Conservation (phyloP, 139 green algal species). For the Picochlorum sp. region DNA sequence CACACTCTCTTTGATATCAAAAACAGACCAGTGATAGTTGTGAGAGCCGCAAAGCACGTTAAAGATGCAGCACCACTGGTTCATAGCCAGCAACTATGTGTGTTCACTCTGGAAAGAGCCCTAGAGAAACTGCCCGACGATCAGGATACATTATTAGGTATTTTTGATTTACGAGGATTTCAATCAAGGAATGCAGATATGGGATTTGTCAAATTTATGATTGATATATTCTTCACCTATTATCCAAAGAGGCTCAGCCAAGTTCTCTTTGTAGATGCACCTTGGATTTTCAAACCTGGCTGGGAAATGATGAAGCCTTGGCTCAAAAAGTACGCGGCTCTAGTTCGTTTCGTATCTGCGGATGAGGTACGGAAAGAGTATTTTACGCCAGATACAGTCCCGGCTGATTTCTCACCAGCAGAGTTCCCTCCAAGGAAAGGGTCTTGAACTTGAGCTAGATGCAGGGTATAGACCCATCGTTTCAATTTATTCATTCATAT, state of each 20-base stretch:
- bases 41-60: conserved; percentile 44
- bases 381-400: conserved; percentile 56
- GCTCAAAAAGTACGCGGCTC: conserved; percentile 61
- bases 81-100: conserved; percentile 60
- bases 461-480: too few relatives aligned
- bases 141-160: conserved; percentile 72
- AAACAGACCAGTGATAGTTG: conserved; percentile 74
- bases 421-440: conserved; percentile 2
- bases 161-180: conserved; percentile 89
- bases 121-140: conserved; percentile 30
- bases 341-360: conserved; percentile 61
- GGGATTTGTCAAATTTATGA: conserved; percentile 78
- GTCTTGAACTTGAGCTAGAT: too few relatives aligned
- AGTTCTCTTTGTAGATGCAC: conserved; percentile 87
- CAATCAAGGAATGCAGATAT: conserved; percentile 71
- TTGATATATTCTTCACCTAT: conserved; percentile 91
- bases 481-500: too few relatives aligned
- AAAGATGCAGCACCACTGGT: conserved; percentile 39
- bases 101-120: conserved; percentile 56
- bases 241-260: conserved; percentile 84
- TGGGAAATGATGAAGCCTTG: conserved; percentile 81
- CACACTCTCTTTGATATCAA: conserved; percentile 54
- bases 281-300: conserved; percentile 79
- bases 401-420: conserved; percentile 34
- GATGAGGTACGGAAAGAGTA: conserved; percentile 54